A percentile compares a stretch with the other conserved stretches of the same genome.
Conservation (phyloP, 2,329 filamentous ascomycete species). For the Tolypocladium album region DNA sequence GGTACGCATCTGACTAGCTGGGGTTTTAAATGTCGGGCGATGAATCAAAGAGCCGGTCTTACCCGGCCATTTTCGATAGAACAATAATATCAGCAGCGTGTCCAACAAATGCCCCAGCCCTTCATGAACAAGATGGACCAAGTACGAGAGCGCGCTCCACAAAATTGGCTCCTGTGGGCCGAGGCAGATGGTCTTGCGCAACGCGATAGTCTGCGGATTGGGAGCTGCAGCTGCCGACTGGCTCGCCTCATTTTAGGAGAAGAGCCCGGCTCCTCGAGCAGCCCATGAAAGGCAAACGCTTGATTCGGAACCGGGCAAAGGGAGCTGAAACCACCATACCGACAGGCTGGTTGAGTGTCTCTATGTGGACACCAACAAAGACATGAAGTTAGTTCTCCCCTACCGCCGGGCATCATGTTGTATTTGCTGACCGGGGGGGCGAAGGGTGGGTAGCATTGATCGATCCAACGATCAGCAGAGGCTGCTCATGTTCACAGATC, state of each 20-base stretch:
- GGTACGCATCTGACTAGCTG: too few relatives aligned
- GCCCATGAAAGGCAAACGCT: background rate
- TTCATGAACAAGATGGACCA: background rate
- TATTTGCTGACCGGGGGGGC: background rate
- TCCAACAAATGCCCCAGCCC: background rate
- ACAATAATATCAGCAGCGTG: background rate
- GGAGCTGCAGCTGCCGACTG: background rate
- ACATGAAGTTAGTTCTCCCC: background rate
- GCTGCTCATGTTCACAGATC: background rate
- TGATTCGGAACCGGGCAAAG: background rate
- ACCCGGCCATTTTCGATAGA: background rate
- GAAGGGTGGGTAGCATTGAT: background rate
- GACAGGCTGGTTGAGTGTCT: background rate
- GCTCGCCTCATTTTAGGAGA: background rate
- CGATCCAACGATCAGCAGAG: background rate
- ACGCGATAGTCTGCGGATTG: background rate
- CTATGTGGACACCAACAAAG: background rate
- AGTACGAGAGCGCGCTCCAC: too few relatives aligned
- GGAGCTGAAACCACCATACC: background rate
- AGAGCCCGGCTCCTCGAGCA: background rate
- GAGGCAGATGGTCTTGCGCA: background rate
- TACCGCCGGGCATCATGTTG: background rate
- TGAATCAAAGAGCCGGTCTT: background rate
- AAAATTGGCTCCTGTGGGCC: background rate
- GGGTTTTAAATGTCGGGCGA: too few relatives aligned